Percentiles rank a stretch among this genome's conserved stretches.
phyloP scores from a whole-genome alignment of 371 early-diverging fungal species.

The Nematocida ausubeli region DNA sequence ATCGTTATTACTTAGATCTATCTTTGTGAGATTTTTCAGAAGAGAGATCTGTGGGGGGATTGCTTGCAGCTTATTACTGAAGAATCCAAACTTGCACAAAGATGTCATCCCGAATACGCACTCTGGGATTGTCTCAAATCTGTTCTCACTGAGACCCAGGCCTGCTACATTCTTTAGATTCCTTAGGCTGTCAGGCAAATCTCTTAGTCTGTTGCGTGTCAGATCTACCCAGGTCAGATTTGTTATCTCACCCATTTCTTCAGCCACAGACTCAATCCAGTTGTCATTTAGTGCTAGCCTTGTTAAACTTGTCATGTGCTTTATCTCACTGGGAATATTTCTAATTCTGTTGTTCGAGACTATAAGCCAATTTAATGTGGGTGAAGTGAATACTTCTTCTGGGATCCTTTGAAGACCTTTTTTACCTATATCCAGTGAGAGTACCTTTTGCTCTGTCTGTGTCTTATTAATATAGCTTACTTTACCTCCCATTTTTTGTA shows the following conservation, averaged over 20 bases:
- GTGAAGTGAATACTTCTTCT: constrained; percentile 45
- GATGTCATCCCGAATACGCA: constrained; percentile 68
- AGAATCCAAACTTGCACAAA: constrained; percentile 71
- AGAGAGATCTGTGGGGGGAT: constrained; percentile 66
- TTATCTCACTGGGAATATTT: constrained; percentile 59
- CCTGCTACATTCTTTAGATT: constrained; percentile 69
- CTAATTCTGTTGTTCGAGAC: constrained; percentile 66
- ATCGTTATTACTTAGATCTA: constrained; percentile 72
- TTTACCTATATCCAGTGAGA: constrained; percentile 52
- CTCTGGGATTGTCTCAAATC: constrained; percentile 67
- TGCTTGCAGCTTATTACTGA: constrained; percentile 69
- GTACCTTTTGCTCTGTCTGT: constrained; percentile 49
- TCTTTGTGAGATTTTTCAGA: constrained; percentile 68
- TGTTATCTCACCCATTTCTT: constrained; percentile 55
- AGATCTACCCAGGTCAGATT: constrained; percentile 68
- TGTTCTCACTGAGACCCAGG: constrained; percentile 70
- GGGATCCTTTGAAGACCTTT: constrained; percentile 48
- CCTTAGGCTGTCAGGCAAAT: constrained; percentile 68
- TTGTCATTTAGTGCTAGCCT: constrained; percentile 68
- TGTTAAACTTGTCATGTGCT: constrained; percentile 58
- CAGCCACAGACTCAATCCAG: constrained; percentile 59
- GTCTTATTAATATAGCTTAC: constrained; percentile 52
- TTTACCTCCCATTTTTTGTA: constrained; percentile 46
- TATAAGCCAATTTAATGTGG: constrained; percentile 66
- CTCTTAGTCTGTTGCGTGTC: constrained; percentile 65